Conservation (phyloP, 176 grass and related monocot species). For the Canna indica region DNA sequence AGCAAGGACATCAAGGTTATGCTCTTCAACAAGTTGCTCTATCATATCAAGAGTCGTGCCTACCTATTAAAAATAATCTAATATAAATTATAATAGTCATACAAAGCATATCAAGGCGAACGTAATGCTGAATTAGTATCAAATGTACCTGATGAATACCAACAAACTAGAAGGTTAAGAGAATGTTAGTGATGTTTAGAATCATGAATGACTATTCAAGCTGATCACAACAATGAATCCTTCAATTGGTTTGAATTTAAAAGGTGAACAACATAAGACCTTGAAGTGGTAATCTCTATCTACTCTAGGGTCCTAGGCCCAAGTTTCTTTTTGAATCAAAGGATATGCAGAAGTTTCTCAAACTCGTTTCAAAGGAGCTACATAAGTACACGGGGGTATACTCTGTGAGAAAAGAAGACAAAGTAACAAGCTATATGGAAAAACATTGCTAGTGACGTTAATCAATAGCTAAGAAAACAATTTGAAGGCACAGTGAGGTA, state of each 20-base stretch:
- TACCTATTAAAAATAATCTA: constrained; percentile 24
- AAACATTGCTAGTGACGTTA: background rate
- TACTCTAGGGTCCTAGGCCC: too few species aligned
- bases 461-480: background rate
- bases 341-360: background rate
- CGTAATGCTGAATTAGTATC: background rate
- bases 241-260: background rate
- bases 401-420: background rate
- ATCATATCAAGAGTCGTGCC: constrained; percentile 34
- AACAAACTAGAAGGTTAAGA: background rate
- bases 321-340: background rate
- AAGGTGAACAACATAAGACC: background rate
- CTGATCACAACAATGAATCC: background rate
- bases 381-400: background rate
- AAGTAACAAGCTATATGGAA: background rate
- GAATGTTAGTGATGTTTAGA: background rate
- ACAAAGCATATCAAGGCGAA: background rate
- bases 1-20: constrained; percentile 45
- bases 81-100: background rate
- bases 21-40: constrained; percentile 42
- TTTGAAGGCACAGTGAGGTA: too few species aligned
- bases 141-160: background rate
- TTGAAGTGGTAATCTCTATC: background rate
- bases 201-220: background rate
- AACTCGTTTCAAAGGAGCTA: background rate